Evolutionary conservation across 2,329 filamentous ascomycete species (phyloP).

Genomic region (Colletotrichum theobromicola): DNA sequence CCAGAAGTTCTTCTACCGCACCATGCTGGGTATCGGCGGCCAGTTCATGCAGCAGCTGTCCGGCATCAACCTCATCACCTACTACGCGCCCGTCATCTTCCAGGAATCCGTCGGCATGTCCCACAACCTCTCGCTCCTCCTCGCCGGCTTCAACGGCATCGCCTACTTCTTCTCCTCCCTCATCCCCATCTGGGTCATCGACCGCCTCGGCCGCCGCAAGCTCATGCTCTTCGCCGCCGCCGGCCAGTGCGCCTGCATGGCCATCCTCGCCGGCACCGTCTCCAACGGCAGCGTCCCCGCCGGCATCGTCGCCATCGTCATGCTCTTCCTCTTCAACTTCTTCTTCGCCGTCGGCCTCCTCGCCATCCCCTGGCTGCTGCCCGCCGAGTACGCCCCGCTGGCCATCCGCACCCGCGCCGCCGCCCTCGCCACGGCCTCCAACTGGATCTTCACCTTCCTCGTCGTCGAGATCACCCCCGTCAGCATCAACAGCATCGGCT

Average conservation of each 20-base stretch:
- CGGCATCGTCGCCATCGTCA: constrained; percentile 47
- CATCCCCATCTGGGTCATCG: constrained; percentile 38
- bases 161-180: constrained; percentile 36
- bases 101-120: constrained; percentile 47
- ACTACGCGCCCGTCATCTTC: constrained; percentile 47
- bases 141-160: constrained; percentile 57
- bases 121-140: constrained; percentile 51
- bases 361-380: constrained; percentile 44
- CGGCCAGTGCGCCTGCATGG: constrained; percentile 48
- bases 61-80: constrained; percentile 40
- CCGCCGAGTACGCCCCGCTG: constrained; percentile 47
- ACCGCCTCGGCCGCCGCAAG: constrained; percentile 57
- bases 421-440: constrained; percentile 41
- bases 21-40: constrained; percentile 44
- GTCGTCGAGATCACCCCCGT: constrained; percentile 44
- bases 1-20: constrained; percentile 44
- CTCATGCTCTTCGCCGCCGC: constrained; percentile 57
- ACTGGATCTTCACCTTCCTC: constrained; percentile 39
- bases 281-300: constrained; percentile 38
- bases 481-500: constrained; percentile 40
- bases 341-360: constrained; percentile 46
- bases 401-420: constrained; percentile 42
- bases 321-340: constrained; percentile 49
- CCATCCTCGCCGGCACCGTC: constrained; percentile 48
- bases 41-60: constrained; percentile 49